A percentile compares a stretch with the other conserved stretches of the same genome.
phyloP scores from a whole-genome alignment of 345 rosid genomes.

The Noccaea caerulescens region DNA sequence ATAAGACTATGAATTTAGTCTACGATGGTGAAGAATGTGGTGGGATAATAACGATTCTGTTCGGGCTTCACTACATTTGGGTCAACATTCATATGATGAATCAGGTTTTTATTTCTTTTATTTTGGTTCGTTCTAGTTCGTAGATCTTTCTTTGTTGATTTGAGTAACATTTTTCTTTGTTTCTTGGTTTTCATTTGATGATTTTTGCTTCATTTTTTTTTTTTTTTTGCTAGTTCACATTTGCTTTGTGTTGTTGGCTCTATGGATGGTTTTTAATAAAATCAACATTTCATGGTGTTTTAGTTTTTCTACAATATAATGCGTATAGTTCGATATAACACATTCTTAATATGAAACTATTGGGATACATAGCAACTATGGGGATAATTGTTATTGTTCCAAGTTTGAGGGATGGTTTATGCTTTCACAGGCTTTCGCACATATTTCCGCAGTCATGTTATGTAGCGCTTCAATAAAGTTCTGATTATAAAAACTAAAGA shows the following conservation, averaged over 20 bases:
- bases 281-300: constrained; percentile 36
- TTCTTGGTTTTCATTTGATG: constrained; percentile 15
- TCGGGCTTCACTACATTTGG: constrained; percentile 24
- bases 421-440: neutral
- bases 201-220: neutral
- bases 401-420: neutral
- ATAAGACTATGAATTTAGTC: constrained; percentile 25
- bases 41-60: constrained; percentile 14
- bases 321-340: neutral
- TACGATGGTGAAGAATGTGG: constrained; percentile 20
- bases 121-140: constrained; percentile 22
- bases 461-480: neutral
- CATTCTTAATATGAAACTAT: neutral
- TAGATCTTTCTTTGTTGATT: constrained; percentile 35
- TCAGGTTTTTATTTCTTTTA: constrained; percentile 25
- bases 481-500: neutral
- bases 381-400: neutral
- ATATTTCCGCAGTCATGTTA: neutral
- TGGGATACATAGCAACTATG: neutral
- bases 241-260: constrained; percentile 24
- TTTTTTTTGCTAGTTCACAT: constrained; percentile 24
- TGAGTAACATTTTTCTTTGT: constrained; percentile 31
- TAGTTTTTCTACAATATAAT: neutral
- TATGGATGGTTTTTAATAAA: constrained; percentile 9
- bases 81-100: constrained; percentile 33